Base-by-base conservation (phyloP, 2,329 filamentous ascomycete genomes). In the Cucurbitaria berberidis region DNA sequence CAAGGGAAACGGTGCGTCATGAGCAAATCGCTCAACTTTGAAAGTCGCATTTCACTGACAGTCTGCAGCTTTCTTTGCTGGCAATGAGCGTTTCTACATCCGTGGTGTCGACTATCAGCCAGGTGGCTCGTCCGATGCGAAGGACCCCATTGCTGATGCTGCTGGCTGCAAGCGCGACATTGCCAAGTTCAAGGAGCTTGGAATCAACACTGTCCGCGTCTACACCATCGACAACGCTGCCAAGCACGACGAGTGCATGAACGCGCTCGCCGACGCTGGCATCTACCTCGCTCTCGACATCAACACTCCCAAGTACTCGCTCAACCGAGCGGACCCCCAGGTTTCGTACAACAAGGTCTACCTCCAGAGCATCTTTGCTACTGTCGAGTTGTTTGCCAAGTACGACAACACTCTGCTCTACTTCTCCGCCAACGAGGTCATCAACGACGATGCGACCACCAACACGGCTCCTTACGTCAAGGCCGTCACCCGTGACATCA, bases 221-320 rank as follows among this genome's bases (percentile, higher is more conserved):
- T 97, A 96, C 83, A 91, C 89, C 15, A 87, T 96, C 63, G 93
- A 97, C 81, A 96, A 96, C 83, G 87, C 87, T 45, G 79, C 82
- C 65, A 78, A 88, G 75, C 93, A 97, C 78, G 87, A 93, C 67
- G 83, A 86, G 58, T 97, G 93, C 82, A 97, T 97, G 93, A 80
- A 82, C 55, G 82, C 84, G 40, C 83, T 96, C 56, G 87, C 86
- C 46, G 89, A 89, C 68, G 92, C 91, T 59, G 90, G 90, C 67
- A 96, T 96, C 81, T 96, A 96, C 81, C 85, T 96, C 47, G 90
- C 96, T 32, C 82, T 96, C 45, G 92, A 96, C 69, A 89, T 95
- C 81, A 96, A 96, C 85, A 93, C 84, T n/a, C 90, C 91, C 63
- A 82, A 86, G 62, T 96, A 96, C 82, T 95, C 91, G 1, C 83